Conservation (phyloP, 495 filamentous ascomycete genomes). For the Daldinia concentrica region DNA sequence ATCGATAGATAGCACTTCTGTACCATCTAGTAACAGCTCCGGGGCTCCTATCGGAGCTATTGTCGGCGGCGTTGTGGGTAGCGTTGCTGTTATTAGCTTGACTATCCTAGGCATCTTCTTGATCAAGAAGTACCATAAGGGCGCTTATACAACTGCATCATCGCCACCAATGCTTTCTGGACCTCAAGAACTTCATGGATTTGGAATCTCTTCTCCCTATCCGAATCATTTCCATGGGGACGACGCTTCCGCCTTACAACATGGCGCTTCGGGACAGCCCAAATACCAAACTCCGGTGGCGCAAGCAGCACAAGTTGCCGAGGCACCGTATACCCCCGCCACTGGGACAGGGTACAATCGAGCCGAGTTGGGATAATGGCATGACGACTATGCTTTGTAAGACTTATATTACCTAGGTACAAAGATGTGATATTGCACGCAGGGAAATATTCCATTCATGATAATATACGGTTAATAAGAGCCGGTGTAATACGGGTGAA, state of each 20-base stretch:
- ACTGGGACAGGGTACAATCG: slow-evolving; percentile 29
- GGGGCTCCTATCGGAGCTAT: slow-evolving; percentile 27
- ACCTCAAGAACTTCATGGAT: slow-evolving; percentile 26
- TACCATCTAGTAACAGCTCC: slow-evolving; percentile 11
- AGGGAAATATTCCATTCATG: neutral
- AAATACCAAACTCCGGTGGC: slow-evolving; percentile 19
- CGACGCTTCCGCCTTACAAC: slow-evolving; percentile 9
- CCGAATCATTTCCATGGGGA: neutral
- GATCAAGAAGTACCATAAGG: slow-evolving; percentile 21
- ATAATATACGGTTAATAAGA: neutral
- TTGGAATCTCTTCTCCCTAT: neutral
- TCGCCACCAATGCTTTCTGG: slow-evolving; percentile 13
- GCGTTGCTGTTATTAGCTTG: slow-evolving; percentile 26
- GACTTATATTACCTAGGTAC: neutral
- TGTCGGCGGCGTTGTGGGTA: slow-evolving; percentile 31
- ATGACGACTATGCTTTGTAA: neutral
- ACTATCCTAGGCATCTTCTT: slow-evolving; percentile 27
- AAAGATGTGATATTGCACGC: neutral
- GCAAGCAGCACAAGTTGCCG: slow-evolving; percentile 4
- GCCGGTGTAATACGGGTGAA: too few relatives aligned
- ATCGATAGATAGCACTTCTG: neutral
- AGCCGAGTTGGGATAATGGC: slow-evolving; percentile 18
- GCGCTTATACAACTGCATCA: neutral
- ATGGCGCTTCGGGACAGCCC: neutral
- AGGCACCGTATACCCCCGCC: slow-evolving; percentile 28